Evolutionary conservation across 2,329 filamentous ascomycete genomes (phyloP), one percentile per base, ranked within the genome.

Genomic region (Aspergillus puulaauensis): DNA sequence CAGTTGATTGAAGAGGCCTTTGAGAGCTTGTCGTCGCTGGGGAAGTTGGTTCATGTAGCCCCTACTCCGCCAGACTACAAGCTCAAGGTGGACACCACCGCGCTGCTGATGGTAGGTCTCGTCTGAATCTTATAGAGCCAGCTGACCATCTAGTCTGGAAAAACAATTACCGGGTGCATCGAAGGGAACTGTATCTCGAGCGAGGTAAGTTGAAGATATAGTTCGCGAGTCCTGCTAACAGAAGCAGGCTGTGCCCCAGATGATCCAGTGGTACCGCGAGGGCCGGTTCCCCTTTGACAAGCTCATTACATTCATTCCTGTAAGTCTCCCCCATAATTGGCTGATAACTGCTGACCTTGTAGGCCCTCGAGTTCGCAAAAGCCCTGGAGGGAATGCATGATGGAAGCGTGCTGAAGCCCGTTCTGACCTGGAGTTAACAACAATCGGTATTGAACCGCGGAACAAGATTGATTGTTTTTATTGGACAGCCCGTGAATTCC

Each of bases 1-100:
- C 23, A 19, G 0, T 27, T 68, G 9, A 61, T 68, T 14, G 58
- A 64, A 43, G 52, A 61, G 21, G 52, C 58, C 11, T n/a, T 66
- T 3, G 24, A 71, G 43, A 45, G 56, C 6, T 58, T 60, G 3
- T 66, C 77, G 19, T 73, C 75, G 9, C 72, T 74, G 50, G 82
- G 80, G 1, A 79, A 79, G 56, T 71, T 82, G 17, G 75, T 83
- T 1, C 75, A 83, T 56, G 78, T 84, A 17, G 82, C 82, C 1
- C 75, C 77, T 0, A 75, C 80, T 4, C 75, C 77, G 46, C 70
- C 74, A 1, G 75, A 33, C 0, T 65, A 57, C 33, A 52, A 51
- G 37, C 60, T 64, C 37, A 40, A 58, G 52, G 8, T 31, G 15
- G 14, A 52, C 11, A 24, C 23, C 19, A 31, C 15, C 24, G 6